A percentile compares a stretch with the other conserved stretches of the same genome.
Conservation (phyloP, 345 rosid species). For the Kandelia obovata region DNA sequence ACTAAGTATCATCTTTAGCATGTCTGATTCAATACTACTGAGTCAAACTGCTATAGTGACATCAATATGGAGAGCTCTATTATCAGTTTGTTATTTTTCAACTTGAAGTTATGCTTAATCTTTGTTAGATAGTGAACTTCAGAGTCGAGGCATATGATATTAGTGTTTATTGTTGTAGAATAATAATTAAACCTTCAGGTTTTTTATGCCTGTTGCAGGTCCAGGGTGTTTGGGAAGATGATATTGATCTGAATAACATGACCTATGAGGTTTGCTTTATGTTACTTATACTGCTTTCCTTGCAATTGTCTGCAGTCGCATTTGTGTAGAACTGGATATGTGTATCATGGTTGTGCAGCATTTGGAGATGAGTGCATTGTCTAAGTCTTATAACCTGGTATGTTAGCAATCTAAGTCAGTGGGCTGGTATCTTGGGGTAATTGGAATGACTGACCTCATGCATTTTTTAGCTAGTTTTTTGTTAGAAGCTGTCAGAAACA, state of each 20-base stretch:
- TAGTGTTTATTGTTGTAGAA: conserved; percentile 10
- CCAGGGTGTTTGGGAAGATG: conserved; percentile 56
- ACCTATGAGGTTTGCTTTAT: conserved; percentile 58
- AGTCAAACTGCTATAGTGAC: background rate
- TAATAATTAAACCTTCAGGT: conserved; percentile 6
- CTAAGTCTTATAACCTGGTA: background rate
- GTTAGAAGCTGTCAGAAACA: background rate
- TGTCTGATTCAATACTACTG: background rate
- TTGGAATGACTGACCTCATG: background rate
- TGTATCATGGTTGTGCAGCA: background rate
- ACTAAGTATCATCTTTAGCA: background rate
- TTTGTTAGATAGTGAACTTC: conserved; percentile 4
- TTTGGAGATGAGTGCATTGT: background rate
- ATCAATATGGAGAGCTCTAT: background rate
- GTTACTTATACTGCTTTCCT: conserved; percentile 12
- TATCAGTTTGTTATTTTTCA: background rate
- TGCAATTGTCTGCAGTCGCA: background rate
- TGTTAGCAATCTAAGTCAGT: background rate
- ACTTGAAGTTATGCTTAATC: background rate
- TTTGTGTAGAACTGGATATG: background rate
- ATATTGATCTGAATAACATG: conserved; percentile 62
- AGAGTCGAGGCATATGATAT: background rate
- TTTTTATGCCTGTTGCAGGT: conserved; percentile 36
- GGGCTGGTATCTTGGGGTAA: background rate
- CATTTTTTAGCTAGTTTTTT: background rate